These are phyloP conservation scores for Aspergillus brunneoviolaceus DNA, from an alignment of 2,329 filamentous ascomycete genomes.

Conservation along the genomic window DNA sequence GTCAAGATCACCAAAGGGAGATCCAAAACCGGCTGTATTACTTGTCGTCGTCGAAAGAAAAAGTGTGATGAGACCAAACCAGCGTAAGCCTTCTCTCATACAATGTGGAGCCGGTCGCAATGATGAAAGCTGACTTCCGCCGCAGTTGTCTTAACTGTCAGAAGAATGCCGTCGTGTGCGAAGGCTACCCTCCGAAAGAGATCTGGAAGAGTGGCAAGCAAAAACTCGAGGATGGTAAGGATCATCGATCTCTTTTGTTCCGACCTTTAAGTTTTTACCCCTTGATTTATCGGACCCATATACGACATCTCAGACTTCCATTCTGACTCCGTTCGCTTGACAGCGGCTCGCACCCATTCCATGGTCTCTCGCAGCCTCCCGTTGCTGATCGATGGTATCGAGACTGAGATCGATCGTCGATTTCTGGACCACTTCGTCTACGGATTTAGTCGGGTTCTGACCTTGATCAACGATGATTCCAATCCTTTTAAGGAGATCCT, in stretches of 20 bases:
- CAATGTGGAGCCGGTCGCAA: conserved; percentile 6
- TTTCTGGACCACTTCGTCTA: conserved; percentile 83
- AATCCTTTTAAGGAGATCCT: conserved; percentile 86
- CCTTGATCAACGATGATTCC: conserved; percentile 73
- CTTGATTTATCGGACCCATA: background rate
- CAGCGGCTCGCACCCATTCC: conserved; percentile 33
- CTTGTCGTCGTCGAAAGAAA: conserved; percentile 61
- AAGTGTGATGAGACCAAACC: conserved; percentile 54
- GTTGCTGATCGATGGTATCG: conserved; percentile 73
- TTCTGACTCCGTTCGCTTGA: conserved; percentile 10
- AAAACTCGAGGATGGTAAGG: conserved; percentile 63
- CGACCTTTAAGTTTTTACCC: background rate
- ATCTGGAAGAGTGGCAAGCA: conserved; percentile 86
- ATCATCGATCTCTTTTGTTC: background rate
- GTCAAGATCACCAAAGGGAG: conserved; percentile 75
- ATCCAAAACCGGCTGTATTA: conserved; percentile 59
- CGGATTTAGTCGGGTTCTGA: conserved; percentile 76
- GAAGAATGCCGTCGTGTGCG: conserved; percentile 89
- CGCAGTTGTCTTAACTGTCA: conserved; percentile 68
- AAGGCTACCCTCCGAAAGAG: conserved; percentile 83
- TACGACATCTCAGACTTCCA: background rate
- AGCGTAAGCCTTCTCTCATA: conserved; percentile 38
- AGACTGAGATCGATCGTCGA: conserved; percentile 73
- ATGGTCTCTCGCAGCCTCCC: conserved; percentile 48
- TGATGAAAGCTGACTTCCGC: conserved; percentile 3